A percentile compares a stretch with the other conserved stretches of the same genome.
Evolutionary conservation across 495 filamentous ascomycete species (phyloP).

Genomic region (Chaetomium cochliodes): DNA sequence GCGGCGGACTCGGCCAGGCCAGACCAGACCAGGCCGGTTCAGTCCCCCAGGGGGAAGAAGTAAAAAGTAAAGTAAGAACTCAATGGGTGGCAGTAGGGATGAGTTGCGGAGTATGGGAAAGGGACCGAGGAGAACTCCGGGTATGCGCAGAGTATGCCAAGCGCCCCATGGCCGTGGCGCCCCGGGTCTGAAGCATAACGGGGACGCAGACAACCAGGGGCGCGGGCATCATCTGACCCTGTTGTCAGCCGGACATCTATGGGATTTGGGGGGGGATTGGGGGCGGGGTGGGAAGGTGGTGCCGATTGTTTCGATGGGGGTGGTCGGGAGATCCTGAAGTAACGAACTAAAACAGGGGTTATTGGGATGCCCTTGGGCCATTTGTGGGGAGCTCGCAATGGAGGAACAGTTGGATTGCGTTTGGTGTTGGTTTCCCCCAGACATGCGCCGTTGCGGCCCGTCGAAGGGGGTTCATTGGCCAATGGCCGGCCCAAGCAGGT

Average conservation of each 20-base stretch:
- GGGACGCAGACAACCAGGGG: not conserved
- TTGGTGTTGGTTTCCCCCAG: not conserved
- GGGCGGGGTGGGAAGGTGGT: not conserved
- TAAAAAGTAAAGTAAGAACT: not conserved
- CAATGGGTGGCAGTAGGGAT: not conserved
- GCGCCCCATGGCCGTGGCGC: not conserved
- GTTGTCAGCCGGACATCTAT: not conserved
- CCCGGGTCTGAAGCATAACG: not conserved
- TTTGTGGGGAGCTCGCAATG: not conserved
- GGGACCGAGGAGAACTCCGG: not conserved
- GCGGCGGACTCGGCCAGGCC: no score
- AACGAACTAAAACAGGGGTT: not conserved
- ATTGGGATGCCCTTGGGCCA: not conserved
- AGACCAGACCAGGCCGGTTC: no score
- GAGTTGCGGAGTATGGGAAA: not conserved
- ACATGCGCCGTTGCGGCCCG: constrained; percentile 2
- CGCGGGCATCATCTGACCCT: not conserved
- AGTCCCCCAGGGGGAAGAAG: no score
- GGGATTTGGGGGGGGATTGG: no score
- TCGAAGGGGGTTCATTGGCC: not conserved
- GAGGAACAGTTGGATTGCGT: not conserved
- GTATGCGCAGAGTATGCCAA: no score
- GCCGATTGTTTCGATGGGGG: not conserved
- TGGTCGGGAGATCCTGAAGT: not conserved
- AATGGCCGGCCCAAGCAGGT: not conserved